Evolutionary conservation across 129 eudicot species (phyloP), one percentile per base, ranked within the genome.

Genomic region (Flaveria robusta): DNA sequence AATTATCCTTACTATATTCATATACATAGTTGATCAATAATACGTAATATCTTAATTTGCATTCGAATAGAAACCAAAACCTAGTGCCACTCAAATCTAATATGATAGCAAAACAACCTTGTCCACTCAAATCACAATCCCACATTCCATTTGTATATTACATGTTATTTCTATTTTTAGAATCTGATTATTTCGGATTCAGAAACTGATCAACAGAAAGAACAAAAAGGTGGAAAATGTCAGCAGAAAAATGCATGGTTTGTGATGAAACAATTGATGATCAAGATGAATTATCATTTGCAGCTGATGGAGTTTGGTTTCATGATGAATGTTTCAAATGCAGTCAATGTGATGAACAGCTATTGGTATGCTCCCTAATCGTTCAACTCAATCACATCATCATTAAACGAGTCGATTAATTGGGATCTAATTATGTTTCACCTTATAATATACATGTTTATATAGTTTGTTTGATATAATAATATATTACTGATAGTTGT

Each of bases 291-390:
- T 15, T 31, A 24, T 20, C 54, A 70, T 78, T 39, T 59, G 18
- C 66, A 19, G 29, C 12, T 14, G 78, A 71, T 63, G 78, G 58
- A 37, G 72, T 23, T 79, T 50, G 39, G 66, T 63, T 62, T 39
- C 83, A 71, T 49, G 26, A 47, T 31, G 42, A 62, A 79, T 79
- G 72, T 71, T 79, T 79, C 52, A 72, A 37, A 63, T 79, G 83
- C 72, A 79, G 56, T 10, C 77, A 79, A 47, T 79, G 82, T 65
- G 72, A 71, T 15, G 77, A 63, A 79, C 29, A 62, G 0, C 66
- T 79, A 37, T 41, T 13, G 73, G 83, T 79, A 78, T 29, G 63
- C 15, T 71, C 22, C 50, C 9, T 34, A 37, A 15, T 14, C 55
- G 15, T 49, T 71, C 8, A 23, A 11, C 42, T 52, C 31, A 1